These are phyloP conservation scores for Alternaria sp. DNA, from an alignment of 2,329 filamentous ascomycete genomes.

Conservation along the genomic window DNA sequence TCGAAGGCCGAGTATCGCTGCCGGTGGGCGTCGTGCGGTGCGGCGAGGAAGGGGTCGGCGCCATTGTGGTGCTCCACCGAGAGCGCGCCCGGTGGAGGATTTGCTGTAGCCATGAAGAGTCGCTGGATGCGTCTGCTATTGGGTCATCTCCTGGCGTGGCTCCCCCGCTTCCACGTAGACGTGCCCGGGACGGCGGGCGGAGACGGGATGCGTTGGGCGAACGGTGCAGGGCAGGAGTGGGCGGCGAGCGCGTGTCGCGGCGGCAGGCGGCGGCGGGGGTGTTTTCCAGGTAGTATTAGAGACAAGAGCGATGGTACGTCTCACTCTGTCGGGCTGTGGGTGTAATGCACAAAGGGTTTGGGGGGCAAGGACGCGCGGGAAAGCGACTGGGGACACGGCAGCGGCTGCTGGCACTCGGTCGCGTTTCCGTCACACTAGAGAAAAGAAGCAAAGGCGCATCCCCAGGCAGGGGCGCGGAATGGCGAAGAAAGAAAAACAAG, in stretches of 20 bases:
- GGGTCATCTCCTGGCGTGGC: slow-evolving; percentile 34
- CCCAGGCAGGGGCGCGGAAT: slow-evolving; percentile 39
- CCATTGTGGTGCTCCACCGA: slow-evolving; percentile 46
- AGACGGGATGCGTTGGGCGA: background rate
- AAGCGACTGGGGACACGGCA: slow-evolving; percentile 23
- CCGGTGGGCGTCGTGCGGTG: slow-evolving; percentile 48
- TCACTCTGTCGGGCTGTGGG: slow-evolving; percentile 23
- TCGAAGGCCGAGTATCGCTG: slow-evolving; percentile 86
- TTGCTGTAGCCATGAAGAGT: slow-evolving; percentile 52
- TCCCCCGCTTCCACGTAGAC: background rate
- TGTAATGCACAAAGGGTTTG: slow-evolving; percentile 28
- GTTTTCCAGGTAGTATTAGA: slow-evolving; percentile 4
- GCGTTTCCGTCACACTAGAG: slow-evolving; percentile 36
- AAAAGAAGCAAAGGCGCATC: slow-evolving; percentile 34
- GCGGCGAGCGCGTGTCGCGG: slow-evolving; percentile 2
- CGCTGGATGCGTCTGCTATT: slow-evolving; percentile 22
- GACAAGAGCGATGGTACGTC: slow-evolving; percentile 19
- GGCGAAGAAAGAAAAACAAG: slow-evolving; percentile 34
- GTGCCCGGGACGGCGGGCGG: slow-evolving; percentile 1
- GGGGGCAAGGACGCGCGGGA: slow-evolving; percentile 31
- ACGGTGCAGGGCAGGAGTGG: slow-evolving; percentile 7
- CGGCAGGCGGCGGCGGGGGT: background rate
- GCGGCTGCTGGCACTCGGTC: slow-evolving; percentile 32
- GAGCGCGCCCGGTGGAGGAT: slow-evolving; percentile 50
- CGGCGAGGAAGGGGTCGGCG: slow-evolving; percentile 54